Evolutionary conservation across 768 basidiomycete genomes (phyloP).

Genomic region (Pleurotus cornucopiae): DNA sequence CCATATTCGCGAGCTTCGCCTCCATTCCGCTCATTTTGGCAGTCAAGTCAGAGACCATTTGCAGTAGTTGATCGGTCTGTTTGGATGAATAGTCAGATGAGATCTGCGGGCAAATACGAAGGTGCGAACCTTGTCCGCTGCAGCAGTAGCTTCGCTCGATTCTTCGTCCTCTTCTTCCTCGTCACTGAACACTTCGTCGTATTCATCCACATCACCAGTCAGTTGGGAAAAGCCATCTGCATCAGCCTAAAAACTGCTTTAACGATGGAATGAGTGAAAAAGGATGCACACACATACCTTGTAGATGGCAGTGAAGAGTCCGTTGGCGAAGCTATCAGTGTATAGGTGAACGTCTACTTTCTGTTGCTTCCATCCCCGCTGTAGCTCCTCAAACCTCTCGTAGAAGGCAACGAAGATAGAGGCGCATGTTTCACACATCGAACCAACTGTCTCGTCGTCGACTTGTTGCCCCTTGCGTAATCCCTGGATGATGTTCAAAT

Average conservation of each 20-base stretch:
- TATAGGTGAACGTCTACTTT: slow-evolving; percentile 5
- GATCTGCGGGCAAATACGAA: neutral
- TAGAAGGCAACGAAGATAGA: neutral
- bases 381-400: neutral
- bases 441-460: neutral
- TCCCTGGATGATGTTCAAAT: neutral
- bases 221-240: neutral
- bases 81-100: neutral
- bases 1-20: slow-evolving; percentile 2
- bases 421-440: slow-evolving; percentile 1
- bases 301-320: neutral
- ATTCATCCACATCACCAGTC: slow-evolving; percentile 1
- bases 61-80: neutral
- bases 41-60: neutral
- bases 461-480: neutral
- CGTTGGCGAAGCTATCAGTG: slow-evolving; percentile 3
- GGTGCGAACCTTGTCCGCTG: too few relatives aligned
- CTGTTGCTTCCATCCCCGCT: slow-evolving; percentile 6
- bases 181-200: neutral
- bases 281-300: neutral
- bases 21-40: neutral
- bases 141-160: neutral
- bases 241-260: neutral
- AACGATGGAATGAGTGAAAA: neutral
- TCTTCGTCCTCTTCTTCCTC: neutral